Conservation (phyloP, 2,329 filamentous ascomycete genomes). For the Parastagonospora avenae region DNA sequence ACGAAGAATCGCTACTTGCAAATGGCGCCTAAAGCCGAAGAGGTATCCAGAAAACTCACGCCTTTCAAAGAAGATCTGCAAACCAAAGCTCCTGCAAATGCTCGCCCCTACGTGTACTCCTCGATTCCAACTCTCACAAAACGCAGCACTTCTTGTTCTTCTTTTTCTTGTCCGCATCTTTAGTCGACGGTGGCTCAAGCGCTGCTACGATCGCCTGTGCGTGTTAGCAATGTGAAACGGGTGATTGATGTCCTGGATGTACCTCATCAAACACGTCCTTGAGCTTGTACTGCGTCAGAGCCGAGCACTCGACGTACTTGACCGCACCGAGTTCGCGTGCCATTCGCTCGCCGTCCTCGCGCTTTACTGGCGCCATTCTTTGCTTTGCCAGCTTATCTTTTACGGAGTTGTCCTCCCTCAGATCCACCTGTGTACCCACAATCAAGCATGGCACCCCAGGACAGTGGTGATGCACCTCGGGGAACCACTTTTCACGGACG, state of each 20-base stretch:
- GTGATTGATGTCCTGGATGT: constrained; percentile 37
- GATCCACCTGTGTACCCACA: constrained; percentile 95
- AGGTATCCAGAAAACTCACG: constrained; percentile 49
- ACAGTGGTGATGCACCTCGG: constrained; percentile 98
- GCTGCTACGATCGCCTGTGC: constrained; percentile 90
- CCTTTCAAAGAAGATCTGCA: constrained; percentile 37
- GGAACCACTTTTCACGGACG: constrained; percentile 98
- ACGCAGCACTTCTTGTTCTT: constrained; percentile 45
- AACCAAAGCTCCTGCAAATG: constrained; percentile 28
- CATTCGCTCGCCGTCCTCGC: constrained; percentile 94
- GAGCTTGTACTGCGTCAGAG: constrained; percentile 95
- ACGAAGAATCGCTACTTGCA: constrained; percentile 45
- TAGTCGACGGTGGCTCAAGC: constrained; percentile 78
- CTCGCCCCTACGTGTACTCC: constrained; percentile 9
- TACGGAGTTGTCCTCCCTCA: constrained; percentile 86
- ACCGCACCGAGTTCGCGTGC: constrained; percentile 96
- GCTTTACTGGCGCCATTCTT: constrained; percentile 91
- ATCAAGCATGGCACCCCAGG: constrained; percentile 97
- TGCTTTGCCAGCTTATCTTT: constrained; percentile 92
- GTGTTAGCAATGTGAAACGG: constrained; percentile 9
- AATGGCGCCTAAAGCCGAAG: constrained; percentile 44
- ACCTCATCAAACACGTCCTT: constrained; percentile 99
- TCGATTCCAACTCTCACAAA: constrained; percentile 31
- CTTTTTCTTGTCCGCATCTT: constrained; percentile 63
- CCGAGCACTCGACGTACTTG: constrained; percentile 99